Percentiles rank a stretch among this genome's conserved stretches.
Evolutionary conservation across 306 rosid genomes (phyloP).

Genomic region (Dryas octopetala): DNA sequence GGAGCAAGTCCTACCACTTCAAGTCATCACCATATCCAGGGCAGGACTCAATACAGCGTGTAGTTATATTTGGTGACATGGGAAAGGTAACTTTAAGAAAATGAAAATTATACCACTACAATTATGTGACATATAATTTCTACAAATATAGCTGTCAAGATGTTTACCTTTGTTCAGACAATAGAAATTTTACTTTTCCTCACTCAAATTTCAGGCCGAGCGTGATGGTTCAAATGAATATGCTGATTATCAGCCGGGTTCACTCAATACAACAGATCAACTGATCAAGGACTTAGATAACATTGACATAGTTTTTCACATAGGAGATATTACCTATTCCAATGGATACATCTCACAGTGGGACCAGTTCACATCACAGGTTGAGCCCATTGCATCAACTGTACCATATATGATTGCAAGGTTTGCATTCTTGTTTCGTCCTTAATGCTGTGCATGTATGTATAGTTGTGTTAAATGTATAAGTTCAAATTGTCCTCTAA

Average conservation of each 20-base stretch:
- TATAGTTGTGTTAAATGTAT: constrained; percentile 11
- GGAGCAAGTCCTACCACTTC: constrained; percentile 57
- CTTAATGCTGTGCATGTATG: neutral
- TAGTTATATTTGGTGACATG: constrained; percentile 85
- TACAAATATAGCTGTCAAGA: neutral
- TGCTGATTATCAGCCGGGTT: constrained; percentile 69
- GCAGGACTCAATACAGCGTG: constrained; percentile 75
- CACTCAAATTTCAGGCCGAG: constrained; percentile 57
- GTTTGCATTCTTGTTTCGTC: constrained; percentile 37
- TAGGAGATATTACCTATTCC: constrained; percentile 78
- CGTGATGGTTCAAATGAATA: constrained; percentile 91
- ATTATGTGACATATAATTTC: neutral
- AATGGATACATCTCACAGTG: constrained; percentile 89
- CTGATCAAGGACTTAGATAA: constrained; percentile 68
- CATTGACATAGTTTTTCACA: constrained; percentile 82
- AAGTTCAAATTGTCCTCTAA: neutral
- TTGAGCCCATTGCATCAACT: constrained; percentile 73
- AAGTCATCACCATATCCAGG: constrained; percentile 87
- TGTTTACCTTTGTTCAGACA: neutral
- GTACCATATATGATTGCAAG: constrained; percentile 90
- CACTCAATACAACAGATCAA: constrained; percentile 80
- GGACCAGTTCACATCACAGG: constrained; percentile 93
- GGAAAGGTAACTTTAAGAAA: constrained; percentile 60
- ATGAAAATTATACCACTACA: neutral
- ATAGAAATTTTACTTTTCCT: neutral